phyloP scores from a whole-genome alignment of 495 filamentous ascomycete genomes.

The Coniosporium apollinis region DNA sequence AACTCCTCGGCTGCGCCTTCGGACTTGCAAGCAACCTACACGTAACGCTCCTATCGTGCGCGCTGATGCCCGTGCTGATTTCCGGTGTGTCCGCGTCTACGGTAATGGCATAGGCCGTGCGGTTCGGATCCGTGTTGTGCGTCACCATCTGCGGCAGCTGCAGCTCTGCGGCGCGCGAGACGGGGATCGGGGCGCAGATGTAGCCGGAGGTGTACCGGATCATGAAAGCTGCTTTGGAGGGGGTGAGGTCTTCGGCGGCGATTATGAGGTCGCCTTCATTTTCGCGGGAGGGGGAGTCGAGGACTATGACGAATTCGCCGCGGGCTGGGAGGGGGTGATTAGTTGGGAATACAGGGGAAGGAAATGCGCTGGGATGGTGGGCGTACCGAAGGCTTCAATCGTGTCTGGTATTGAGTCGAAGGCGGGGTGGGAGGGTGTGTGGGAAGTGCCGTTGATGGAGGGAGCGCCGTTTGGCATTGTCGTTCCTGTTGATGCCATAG shows the following conservation, averaged over 20 bases:
- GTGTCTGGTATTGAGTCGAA: slow-evolving; percentile 82
- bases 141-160: slow-evolving; percentile 79
- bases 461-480: no score
- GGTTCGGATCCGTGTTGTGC: slow-evolving; percentile 67
- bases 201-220: slow-evolving; percentile 70
- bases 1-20: slow-evolving; percentile 34
- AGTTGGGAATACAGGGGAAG: slow-evolving; percentile 3
- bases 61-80: slow-evolving; percentile 79
- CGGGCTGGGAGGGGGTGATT: slow-evolving; percentile 33
- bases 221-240: slow-evolving; percentile 88
- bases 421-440: no score
- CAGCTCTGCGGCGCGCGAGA: slow-evolving; percentile 46
- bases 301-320: slow-evolving; percentile 89
- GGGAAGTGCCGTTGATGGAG: no score
- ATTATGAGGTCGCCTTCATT: slow-evolving; percentile 98
- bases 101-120: slow-evolving; percentile 82
- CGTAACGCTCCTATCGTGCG: slow-evolving; percentile 71
- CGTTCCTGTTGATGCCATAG: no score
- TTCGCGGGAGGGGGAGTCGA: slow-evolving; percentile 78
- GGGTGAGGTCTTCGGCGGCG: slow-evolving; percentile 69
- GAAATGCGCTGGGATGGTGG: slow-evolving; percentile 1
- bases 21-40: slow-evolving; percentile 64
- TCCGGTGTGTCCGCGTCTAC: slow-evolving; percentile 57
- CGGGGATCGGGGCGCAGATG: slow-evolving; percentile 71
- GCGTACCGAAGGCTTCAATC: slow-evolving; percentile 68